phyloP scores from a whole-genome alignment of 495 filamentous ascomycete genomes.

The Hypoxylon intermedium region DNA sequence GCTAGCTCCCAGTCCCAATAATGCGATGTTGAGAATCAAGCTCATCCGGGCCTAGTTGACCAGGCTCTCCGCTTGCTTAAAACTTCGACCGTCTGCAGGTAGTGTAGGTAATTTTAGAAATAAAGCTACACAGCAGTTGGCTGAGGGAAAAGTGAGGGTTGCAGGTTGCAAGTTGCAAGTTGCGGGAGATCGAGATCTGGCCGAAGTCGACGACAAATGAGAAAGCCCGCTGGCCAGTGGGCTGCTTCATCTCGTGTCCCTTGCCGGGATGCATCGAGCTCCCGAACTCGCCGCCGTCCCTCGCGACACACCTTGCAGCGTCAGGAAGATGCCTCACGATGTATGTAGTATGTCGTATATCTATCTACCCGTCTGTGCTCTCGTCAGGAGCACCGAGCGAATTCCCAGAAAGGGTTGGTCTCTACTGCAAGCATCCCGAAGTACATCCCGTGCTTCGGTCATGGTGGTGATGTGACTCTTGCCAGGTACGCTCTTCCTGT shows the following conservation, averaged over 20 bases:
- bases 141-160: constrained; percentile 18
- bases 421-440: constrained; percentile 8
- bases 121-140: constrained; percentile 10
- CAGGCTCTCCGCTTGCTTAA: no score
- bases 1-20: constrained; percentile 25
- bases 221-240: constrained; percentile 18
- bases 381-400: constrained; percentile 6
- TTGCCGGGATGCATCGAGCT: constrained; percentile 29
- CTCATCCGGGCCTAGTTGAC: constrained; percentile 31
- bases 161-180: constrained; percentile 26
- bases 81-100: no score
- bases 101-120: constrained; percentile 10
- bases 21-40: constrained; percentile 34
- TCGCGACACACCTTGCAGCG: constrained; percentile 20
- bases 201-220: constrained; percentile 33
- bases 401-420: constrained; percentile 20
- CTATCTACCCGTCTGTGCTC: constrained; percentile 12
- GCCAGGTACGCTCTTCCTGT: constrained; percentile 12
- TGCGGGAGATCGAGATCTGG: constrained; percentile 36
- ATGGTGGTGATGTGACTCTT: constrained; percentile 24
- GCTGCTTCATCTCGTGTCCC: constrained; percentile 40
- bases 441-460: constrained; percentile 9
- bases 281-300: constrained; percentile 30
- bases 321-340: constrained; percentile 14
- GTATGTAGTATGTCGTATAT: no score